Evolutionary conservation across 805 yeast genomes (phyloP), one percentile per base, ranked within the genome.

Genomic region (Debaryomyces maramus): DNA sequence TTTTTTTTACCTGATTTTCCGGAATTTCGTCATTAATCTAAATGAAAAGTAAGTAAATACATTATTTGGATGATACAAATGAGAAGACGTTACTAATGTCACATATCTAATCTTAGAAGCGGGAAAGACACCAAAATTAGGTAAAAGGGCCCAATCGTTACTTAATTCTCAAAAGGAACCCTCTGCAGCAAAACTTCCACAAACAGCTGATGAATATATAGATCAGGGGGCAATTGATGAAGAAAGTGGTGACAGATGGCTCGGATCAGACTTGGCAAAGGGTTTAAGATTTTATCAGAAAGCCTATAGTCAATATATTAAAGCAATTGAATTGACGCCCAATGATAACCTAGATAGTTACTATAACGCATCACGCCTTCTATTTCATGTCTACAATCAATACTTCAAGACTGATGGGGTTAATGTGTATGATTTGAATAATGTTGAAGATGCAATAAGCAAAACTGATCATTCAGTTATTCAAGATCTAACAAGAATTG

Each of bases 201-300:
- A 61, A 4, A 70, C 80, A 0, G 68, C 75, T 0, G 78, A 75
- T 22, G 87, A 80, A 3, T 72, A 52, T 38, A 65, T 81, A n/a
- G 80, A 76, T 22, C 62, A 62, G 36, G 91, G 81, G 1, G 68
- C 81, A 0, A 65, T 65, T 8, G 80, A 78, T 40, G 91, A 84
- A 53, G 90, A 84, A 43, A 73, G 78, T n/a, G 91, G 88, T 0
- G 90, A 84, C 52, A 58, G 90, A 34, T 85, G 89, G 88, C 55
- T 78, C 5, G 67, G 78, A 1, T 78, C 87, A 0, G 90, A 84
- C 49, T 55, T 82, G 5, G 63, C 84, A 8, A 84, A 85, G 47
- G 76, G 82, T 0, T 56, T 84, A 9, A 56, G 90, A 28, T 83
- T 83, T 47, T 84, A 82, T 54, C 82, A 81, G 47, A 63, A 72